Conservation (phyloP, 345 rosid genomes). For the Camelina laxa region DNA sequence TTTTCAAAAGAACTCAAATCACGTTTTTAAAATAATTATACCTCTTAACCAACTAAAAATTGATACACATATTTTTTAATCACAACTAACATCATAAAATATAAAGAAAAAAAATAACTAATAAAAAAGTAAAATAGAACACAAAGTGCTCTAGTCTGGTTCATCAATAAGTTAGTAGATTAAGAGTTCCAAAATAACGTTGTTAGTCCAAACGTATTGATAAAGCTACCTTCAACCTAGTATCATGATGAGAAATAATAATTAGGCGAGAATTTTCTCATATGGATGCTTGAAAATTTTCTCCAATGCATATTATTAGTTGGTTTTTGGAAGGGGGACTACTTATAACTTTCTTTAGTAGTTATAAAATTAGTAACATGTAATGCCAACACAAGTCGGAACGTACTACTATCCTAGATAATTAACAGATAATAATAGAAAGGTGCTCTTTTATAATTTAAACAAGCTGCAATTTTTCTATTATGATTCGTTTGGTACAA, state of each 20-base stretch:
- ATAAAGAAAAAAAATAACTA: not conserved
- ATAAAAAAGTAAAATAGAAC: not conserved
- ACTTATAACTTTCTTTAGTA: conserved; percentile 23
- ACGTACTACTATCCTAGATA: conserved; percentile 14
- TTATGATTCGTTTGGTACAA: conserved; percentile 12
- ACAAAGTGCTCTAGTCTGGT: not conserved
- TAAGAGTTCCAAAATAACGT: not conserved
- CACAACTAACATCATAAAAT: not conserved
- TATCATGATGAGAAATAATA: not conserved
- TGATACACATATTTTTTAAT: not conserved
- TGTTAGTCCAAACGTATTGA: not conserved
- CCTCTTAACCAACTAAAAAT: not conserved
- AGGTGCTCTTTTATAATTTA: not conserved
- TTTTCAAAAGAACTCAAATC: not conserved
- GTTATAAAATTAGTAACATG: conserved; percentile 4
- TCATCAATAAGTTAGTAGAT: not conserved
- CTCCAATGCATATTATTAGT: not conserved
- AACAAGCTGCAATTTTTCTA: conserved; percentile 24
- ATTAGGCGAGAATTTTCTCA: not conserved
- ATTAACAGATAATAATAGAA: conserved; percentile 1
- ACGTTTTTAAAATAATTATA: not conserved
- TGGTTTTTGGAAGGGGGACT: conserved; percentile 1
- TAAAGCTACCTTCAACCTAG: not conserved
- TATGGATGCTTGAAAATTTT: not conserved
- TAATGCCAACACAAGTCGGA: conserved; percentile 34